phyloP scores from a whole-genome alignment of 768 basidiomycete genomes.

The Exsudoporus frostii region DNA sequence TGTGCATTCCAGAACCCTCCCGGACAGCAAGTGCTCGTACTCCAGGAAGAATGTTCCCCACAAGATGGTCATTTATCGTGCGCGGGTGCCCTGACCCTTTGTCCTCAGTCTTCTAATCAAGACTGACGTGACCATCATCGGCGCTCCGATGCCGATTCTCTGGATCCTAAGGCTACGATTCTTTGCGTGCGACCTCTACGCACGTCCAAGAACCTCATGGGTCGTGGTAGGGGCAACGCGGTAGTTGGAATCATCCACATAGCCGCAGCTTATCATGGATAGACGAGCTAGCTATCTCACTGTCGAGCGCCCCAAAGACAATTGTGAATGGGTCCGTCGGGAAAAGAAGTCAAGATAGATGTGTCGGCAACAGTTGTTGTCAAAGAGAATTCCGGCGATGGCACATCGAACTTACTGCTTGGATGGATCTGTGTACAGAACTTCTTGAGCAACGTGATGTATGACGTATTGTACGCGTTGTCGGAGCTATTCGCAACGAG shows the following conservation, averaged over 20 bases:
- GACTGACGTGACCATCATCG: constrained; percentile 77
- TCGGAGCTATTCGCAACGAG: constrained; percentile 52
- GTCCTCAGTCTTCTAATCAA: constrained; percentile 47
- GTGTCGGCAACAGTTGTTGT: constrained; percentile 35
- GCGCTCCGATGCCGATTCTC: constrained; percentile 62
- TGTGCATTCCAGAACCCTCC: not conserved
- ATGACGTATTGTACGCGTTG: constrained; percentile 43
- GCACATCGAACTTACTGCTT: constrained; percentile 48
- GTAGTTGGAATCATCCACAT: constrained; percentile 54
- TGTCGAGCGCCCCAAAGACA: constrained; percentile 20
- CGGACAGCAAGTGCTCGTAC: no score
- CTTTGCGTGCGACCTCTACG: constrained; percentile 63
- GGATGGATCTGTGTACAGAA: constrained; percentile 61
- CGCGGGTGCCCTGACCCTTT: not conserved
- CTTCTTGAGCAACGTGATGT: constrained; percentile 59
- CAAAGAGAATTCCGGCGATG: constrained; percentile 25
- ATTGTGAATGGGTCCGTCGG: constrained; percentile 3
- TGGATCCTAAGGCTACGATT: constrained; percentile 63
- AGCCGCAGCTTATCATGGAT: constrained; percentile 64
- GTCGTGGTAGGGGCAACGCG: constrained; percentile 56
- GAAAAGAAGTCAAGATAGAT: no score
- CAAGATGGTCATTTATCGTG: constrained; percentile 24
- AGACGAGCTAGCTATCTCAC: constrained; percentile 44
- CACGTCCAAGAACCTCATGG: constrained; percentile 75
- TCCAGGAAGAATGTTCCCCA: not conserved